Base-by-base conservation (phyloP, 2,329 filamentous ascomycete species). In the Epichloe gansuensis region DNA sequence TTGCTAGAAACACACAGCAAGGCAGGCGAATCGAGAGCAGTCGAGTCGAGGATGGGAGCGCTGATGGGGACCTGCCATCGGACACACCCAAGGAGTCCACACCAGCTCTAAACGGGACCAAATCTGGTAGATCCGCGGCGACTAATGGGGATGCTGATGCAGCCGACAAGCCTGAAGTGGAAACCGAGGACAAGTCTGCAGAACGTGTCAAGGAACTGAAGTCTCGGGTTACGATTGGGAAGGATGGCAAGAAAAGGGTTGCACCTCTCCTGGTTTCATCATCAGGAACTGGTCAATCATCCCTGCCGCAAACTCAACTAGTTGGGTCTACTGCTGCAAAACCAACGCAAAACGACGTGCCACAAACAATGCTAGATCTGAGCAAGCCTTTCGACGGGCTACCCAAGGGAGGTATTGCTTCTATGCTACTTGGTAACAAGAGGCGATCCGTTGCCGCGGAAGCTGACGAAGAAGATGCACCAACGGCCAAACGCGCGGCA, bases 41-140 rank as follows among this genome's bases (percentile, higher is more conserved):
- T 91, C 0, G 88, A 98, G 69, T 93, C 90, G 2, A 82, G 91
- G 58, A 98, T 98, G 93, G 93, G 93, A 12, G 91, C 91, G n/a
- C 71, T 98, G 39, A 98, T 98, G 93, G 91, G 5, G 91, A 95
- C 63, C 78, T 79, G 17, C 76, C 77, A 2, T 68, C 77, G 3
- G 74, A 76, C 4, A 80, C 81, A 3, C 44, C 51, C 21, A 80
- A 81, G 42, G 72, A 74, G 49, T 66, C 69, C 8, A 67, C 70
- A 4, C 67, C 72, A 51, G 71, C 65, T n/a, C 69, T 71, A 28
- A 80, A 79, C 51, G 77, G 76, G 0, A 72, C 65, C 67, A 88
- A 76, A 17, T 65, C 68, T 1, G 61, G 69, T 3, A 75, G 70
- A 31, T 28, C 65, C 23, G 61, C 65, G 9, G 56, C 69, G 3